Base-by-base conservation (phyloP, 176 grass and related monocot genomes). In the Zoysia japonica region DNA sequence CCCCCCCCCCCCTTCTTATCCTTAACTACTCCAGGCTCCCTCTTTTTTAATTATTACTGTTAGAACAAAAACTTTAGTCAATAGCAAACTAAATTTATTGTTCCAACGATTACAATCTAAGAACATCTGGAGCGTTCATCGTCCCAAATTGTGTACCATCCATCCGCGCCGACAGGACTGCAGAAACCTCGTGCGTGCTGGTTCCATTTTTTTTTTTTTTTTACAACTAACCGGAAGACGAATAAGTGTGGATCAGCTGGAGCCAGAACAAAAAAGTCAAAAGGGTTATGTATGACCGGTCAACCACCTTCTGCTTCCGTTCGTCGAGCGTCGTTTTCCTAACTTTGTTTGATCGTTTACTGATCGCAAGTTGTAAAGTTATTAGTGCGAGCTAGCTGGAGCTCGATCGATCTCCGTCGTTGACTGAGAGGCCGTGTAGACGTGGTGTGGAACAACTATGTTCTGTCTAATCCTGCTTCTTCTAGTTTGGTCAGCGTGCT, bases 151-250 rank as follows among this genome's bases (percentile, higher is more conserved):
- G n/a, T 1, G 8, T 65, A 51, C 38, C 61, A 40, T 12, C 62
- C 14, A 40, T 13, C 71, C 28, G 28, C 28, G 62, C 71, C 62
- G 40, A 68, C 42, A 39, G 48, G 80, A 65, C 72, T 53, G 38
- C 17, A 43, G 5, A 61, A 60, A 28, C 11, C 47, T 68, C 7
- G 68, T 61, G 60, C 20, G 9, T 14, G n/a, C 4, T 41, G 2
- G 11, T 11, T 63, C 28, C 28, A 28, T 28, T 28, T 28, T 28
- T 28, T 38, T 11, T 0, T 42, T 66, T 15, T 65, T 66, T 42
- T 13, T 66, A 42, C 63, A 66, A 42, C 62, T 16, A 81, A 14
- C 59, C 35, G 14, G 13, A 43, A 11, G 5, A 43, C 5, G 15
- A 36, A 37, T 3, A 16, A 16, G 4, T 1, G n/a, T 4, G 2